These are phyloP conservation scores for Rhododendron simsii DNA, from an alignment of 148 eudicot genomes.

Conservation along the genomic window DNA sequence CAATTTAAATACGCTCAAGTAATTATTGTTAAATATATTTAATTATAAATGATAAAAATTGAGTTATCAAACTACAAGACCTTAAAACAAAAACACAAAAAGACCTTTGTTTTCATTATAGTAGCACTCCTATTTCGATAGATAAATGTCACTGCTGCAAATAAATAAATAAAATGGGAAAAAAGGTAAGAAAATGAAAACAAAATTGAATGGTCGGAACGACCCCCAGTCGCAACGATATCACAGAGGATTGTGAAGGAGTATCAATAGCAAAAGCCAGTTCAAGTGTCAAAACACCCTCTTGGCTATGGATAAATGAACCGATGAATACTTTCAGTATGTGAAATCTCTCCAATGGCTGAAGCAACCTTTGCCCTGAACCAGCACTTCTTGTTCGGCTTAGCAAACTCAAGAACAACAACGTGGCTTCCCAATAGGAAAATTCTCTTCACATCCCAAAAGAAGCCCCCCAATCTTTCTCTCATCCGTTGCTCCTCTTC, in stretches of 20 bases:
- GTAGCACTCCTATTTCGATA: no score
- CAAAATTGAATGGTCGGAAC: background rate
- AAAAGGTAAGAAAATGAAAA: background rate
- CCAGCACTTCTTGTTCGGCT: conserved; percentile 21
- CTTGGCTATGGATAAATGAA: background rate
- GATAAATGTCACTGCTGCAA: no score
- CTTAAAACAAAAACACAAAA: no score
- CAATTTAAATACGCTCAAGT: no score
- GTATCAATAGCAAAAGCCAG: background rate
- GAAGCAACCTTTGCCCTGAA: conserved; percentile 31
- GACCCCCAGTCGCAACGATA: background rate
- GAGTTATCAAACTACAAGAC: background rate
- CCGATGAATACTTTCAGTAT: background rate
- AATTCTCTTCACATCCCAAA: conserved; percentile 17
- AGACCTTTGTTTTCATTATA: no score
- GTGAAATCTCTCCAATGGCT: background rate
- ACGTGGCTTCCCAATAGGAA: conserved; percentile 21
- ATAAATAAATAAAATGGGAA: background rate
- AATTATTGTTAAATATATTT: background rate
- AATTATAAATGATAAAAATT: no score
- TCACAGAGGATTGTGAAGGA: background rate
- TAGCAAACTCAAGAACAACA: conserved; percentile 6
- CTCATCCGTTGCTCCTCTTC: conserved; percentile 41
- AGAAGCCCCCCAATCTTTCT: conserved; percentile 24
- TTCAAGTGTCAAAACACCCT: background rate